These are phyloP conservation scores for Dichotomocladium elegans DNA, from an alignment of 371 early-diverging fungal species.

Conservation along the genomic window DNA sequence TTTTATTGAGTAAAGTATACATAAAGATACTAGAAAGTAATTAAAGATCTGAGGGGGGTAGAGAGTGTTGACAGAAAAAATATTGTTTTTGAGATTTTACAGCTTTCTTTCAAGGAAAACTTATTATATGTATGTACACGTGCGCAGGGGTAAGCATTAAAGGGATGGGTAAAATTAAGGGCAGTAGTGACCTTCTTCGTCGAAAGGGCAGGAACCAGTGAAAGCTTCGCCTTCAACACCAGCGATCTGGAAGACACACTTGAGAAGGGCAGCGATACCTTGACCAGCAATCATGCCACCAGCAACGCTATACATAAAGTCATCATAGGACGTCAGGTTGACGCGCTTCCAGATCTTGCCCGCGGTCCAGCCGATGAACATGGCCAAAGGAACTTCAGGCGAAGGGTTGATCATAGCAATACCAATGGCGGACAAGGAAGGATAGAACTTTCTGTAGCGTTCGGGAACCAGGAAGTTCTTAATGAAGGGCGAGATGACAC, in stretches of 20 bases:
- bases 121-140: too few species aligned
- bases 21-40: too few species aligned
- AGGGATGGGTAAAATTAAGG: too few species aligned
- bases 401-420: constrained; percentile 63
- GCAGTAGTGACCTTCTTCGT: too few species aligned
- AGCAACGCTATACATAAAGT: constrained; percentile 34
- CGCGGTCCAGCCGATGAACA: constrained; percentile 55
- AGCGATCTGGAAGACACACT: constrained; percentile 51
- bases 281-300: constrained; percentile 54
- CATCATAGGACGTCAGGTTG: constrained; percentile 30
- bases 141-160: too few species aligned
- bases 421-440: constrained; percentile 66
- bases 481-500: constrained; percentile 42
- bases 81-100: too few species aligned
- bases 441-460: constrained; percentile 47
- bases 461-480: constrained; percentile 50
- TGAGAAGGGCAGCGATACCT: constrained; percentile 65
- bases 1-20: too few species aligned
- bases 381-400: constrained; percentile 53
- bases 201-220: constrained; percentile 27
- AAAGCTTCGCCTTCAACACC: constrained; percentile 15
- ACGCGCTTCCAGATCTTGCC: constrained; percentile 51
- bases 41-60: too few species aligned
- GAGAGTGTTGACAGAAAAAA: too few species aligned
- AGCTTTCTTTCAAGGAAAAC: too few species aligned